Conservation (phyloP, 2,329 filamentous ascomycete species). For the Onygenales sp. region DNA sequence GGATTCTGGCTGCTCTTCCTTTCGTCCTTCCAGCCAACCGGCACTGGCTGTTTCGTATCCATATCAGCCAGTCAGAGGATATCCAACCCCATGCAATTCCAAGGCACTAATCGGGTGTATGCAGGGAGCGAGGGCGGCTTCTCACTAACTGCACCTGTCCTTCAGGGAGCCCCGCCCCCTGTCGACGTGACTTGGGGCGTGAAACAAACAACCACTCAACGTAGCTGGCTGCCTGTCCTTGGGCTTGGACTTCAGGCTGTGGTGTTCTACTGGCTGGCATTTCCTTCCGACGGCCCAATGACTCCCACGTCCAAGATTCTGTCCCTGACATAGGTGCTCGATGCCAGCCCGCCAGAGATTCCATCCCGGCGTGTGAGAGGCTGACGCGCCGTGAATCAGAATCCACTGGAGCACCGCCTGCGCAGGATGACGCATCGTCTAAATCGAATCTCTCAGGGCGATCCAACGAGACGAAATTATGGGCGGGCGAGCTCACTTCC, state of each 20-base stretch:
- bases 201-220: neutral
- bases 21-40: too few relatives aligned
- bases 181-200: neutral
- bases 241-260: neutral
- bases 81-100: too few relatives aligned
- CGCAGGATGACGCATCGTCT: neutral
- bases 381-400: neutral
- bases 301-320: neutral
- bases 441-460: neutral
- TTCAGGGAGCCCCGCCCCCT: neutral
- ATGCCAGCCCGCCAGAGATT: neutral
- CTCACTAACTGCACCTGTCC: neutral
- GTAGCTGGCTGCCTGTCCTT: neutral
- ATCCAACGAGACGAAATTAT: neutral
- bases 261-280: neutral
- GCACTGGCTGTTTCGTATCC: too few relatives aligned
- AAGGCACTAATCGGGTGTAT: too few relatives aligned
- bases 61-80: too few relatives aligned
- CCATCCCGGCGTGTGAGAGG: neutral
- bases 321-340: neutral
- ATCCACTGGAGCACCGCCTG: neutral
- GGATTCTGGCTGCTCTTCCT: too few relatives aligned
- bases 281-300: neutral
- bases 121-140: too few relatives aligned
- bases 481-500: neutral